Percentiles rank a stretch among this genome's conserved stretches.
These are phyloP conservation scores for Ananas comosus DNA, from an alignment of 176 grass and related monocot genomes.

Conservation along the genomic window DNA sequence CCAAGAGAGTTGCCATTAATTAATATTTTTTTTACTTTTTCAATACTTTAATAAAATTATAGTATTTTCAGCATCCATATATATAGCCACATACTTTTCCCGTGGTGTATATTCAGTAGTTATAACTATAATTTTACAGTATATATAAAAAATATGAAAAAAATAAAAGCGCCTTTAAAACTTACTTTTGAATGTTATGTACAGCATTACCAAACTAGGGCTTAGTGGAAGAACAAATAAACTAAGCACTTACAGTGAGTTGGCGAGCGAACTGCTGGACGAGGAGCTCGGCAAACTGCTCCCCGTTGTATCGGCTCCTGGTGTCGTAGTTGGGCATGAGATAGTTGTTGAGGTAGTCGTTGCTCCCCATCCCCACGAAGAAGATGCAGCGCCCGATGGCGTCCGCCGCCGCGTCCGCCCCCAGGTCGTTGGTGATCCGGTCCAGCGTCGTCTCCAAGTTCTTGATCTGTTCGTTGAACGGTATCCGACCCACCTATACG, in stretches of 20 bases:
- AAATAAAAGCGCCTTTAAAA: no score
- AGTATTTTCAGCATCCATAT: no score
- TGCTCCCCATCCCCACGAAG: slow-evolving; percentile 92
- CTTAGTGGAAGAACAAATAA: neutral
- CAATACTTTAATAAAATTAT: no score
- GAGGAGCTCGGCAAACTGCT: slow-evolving; percentile 71
- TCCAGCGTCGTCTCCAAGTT: slow-evolving; percentile 77
- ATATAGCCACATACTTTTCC: no score
- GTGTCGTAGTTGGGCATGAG: slow-evolving; percentile 95
- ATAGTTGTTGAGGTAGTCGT: slow-evolving; percentile 97
- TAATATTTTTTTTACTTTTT: no score
- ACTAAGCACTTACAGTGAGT: slow-evolving; percentile 29
- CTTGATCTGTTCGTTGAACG: slow-evolving; percentile 90
- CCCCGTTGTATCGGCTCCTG: slow-evolving; percentile 62
- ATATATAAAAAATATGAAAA: no score
- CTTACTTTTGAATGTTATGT: no score
- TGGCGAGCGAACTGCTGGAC: slow-evolving; percentile 71
- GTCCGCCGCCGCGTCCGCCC: slow-evolving; percentile 19
- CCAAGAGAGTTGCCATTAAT: no score
- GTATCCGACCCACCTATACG: slow-evolving; percentile 53
- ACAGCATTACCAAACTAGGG: no score
- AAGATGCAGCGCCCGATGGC: slow-evolving; percentile 60
- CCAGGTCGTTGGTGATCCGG: slow-evolving; percentile 26
- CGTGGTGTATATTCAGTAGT: no score
- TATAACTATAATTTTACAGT: no score